Evolutionary conservation across 148 eudicot species (phyloP), one percentile per base, ranked within the genome.

Genomic region (Agrostemma githago): DNA sequence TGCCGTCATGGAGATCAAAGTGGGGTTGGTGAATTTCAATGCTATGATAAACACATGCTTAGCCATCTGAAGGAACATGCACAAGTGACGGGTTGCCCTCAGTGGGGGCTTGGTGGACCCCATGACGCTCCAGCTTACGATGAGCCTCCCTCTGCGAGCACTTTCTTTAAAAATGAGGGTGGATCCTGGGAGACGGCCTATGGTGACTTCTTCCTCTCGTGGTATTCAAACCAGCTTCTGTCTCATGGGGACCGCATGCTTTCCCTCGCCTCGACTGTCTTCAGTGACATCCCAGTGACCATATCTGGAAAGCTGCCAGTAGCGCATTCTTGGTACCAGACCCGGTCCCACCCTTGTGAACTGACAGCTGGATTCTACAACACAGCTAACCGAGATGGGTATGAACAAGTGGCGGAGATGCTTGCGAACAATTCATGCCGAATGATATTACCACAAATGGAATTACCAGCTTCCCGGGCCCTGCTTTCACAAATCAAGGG

Each of bases 71-170:
- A 88, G 63, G 83, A 80, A n/a, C 85, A 89, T 51, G 97, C 92
- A 2, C 82, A 91, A 78, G 66, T 81, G 19, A 48, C 38, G 0
- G 92, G 97, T 9, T 84, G 89, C 43, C 91, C 92, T 66, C 82
- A 85, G 58, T 93, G 98, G 98, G 98, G 98, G 51, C 83, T 85
- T 2, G 79, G 90, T 5, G 97, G 98, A 9, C 98, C 98, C 26
- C 98, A 93, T 17, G 97, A 93, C 62, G 90, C 87, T 59, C 95
- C 98, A 15, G 71, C 75, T 56, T 85, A 88, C 7, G 73, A 89
- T 37, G 83, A 89, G 54, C 74, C 89, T 66, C 89, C 90, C 6
- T 64, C 68, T 19, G 65, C 73, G 0, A 79, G 79, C 72, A 84
- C 46, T 71, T 91, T 93, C 83, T 87, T 89, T 65, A 86, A 78